Percentiles rank a stretch among this genome's conserved stretches.
Evolutionary conservation across 768 basidiomycete genomes (phyloP).

Genomic region (Phallus indusiatus): DNA sequence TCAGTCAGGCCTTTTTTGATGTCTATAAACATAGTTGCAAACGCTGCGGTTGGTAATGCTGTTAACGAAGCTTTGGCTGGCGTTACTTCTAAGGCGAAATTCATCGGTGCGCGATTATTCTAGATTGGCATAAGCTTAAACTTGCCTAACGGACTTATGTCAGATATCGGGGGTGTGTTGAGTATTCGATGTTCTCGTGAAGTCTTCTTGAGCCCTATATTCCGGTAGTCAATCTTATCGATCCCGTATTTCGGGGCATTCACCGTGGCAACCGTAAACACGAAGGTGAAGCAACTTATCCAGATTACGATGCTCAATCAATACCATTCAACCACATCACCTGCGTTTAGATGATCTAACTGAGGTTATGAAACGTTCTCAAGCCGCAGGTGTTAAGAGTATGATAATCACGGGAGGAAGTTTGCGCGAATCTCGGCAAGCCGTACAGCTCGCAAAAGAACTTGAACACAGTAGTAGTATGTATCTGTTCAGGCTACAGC

Average conservation of each 20-base stretch:
- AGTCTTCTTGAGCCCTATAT: background rate
- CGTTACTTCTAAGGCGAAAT: slow-evolving; percentile 16
- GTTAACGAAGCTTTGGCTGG: slow-evolving; percentile 14
- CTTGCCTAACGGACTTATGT: background rate
- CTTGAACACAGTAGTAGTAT: slow-evolving; percentile 38
- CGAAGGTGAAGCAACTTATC: slow-evolving; percentile 25
- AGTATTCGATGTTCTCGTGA: background rate
- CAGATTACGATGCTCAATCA: background rate
- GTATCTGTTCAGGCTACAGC: background rate
- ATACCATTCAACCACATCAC: background rate
- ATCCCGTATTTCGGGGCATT: slow-evolving; percentile 45
- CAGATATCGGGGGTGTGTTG: slow-evolving; percentile 32
- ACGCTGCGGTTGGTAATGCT: background rate
- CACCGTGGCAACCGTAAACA: slow-evolving; percentile 43
- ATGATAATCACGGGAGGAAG: slow-evolving; percentile 76
- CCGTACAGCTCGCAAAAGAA: slow-evolving; percentile 50
- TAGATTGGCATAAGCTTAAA: background rate
- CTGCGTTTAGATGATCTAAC: slow-evolving; percentile 48
- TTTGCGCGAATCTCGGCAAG: slow-evolving; percentile 50
- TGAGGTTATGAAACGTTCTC: slow-evolving; percentile 40
- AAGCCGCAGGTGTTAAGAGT: slow-evolving; percentile 49
- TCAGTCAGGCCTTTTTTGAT: no score
- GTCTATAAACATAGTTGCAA: background rate
- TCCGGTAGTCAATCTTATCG: slow-evolving; percentile 41
- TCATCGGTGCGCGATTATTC: slow-evolving; percentile 23